A percentile compares a stretch with the other conserved stretches of the same genome.
Conservation (phyloP, 192 early-diverging fungal genomes). For the Backusella parvicylindrica region DNA sequence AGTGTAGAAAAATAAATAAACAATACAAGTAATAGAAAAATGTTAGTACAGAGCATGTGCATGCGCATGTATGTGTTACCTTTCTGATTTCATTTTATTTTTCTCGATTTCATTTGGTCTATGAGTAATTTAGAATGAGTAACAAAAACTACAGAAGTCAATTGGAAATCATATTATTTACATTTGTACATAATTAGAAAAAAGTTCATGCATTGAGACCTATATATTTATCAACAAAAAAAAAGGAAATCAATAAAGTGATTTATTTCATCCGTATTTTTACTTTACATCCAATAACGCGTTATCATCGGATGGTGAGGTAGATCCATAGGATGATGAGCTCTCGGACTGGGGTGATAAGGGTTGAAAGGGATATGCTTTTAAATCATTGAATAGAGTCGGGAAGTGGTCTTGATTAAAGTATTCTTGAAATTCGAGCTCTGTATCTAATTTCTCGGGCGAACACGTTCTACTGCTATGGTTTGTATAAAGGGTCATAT, state of each 20-base stretch:
- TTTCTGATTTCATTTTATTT: slow-evolving; percentile 2
- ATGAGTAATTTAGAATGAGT: not conserved
- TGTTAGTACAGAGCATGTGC: not conserved
- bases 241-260: not conserved
- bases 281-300: not conserved
- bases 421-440: not conserved
- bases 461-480: not conserved
- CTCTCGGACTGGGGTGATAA: not conserved
- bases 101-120: not conserved
- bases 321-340: not conserved
- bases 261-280: not conserved
- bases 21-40: not conserved
- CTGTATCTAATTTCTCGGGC: not conserved
- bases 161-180: not conserved
- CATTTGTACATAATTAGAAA: slow-evolving; percentile 6
- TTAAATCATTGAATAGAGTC: not conserved
- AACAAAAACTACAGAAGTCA: not conserved
- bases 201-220: not conserved
- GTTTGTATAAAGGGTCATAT: not conserved
- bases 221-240: not conserved
- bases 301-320: not conserved
- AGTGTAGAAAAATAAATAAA: not conserved
- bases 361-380: not conserved
- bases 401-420: not conserved
- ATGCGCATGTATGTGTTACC: slow-evolving; percentile 4